A percentile compares a stretch with the other conserved stretches of the same genome.
These are phyloP conservation scores for Boletus rex-veris DNA, from an alignment of 768 basidiomycete genomes.

Conservation along the genomic window DNA sequence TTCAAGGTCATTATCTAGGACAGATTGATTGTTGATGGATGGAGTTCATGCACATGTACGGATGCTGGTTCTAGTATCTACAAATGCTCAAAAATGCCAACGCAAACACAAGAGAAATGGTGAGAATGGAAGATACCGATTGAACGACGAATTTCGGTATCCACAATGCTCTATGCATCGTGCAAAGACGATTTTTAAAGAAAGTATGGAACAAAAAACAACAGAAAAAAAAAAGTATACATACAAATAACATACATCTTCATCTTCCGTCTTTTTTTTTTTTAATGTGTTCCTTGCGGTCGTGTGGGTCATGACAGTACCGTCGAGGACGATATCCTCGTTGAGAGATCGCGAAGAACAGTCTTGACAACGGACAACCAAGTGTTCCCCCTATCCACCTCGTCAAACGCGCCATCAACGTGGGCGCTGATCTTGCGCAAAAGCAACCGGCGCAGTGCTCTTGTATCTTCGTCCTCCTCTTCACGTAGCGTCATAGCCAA, in stretches of 20 bases:
- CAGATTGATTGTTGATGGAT: background rate
- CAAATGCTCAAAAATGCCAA: slow-evolving; percentile 14
- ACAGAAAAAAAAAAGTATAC: slow-evolving; percentile 18
- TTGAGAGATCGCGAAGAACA: slow-evolving; percentile 53
- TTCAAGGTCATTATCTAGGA: slow-evolving; percentile 10
- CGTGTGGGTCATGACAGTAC: slow-evolving; percentile 10
- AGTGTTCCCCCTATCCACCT: slow-evolving; percentile 53
- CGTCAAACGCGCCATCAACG: slow-evolving; percentile 53
- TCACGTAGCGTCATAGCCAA: slow-evolving; percentile 48
- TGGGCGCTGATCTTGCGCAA: slow-evolving; percentile 62
- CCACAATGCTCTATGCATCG: slow-evolving; percentile 1
- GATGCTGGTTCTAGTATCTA: slow-evolving; percentile 15
- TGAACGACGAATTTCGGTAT: slow-evolving; percentile 8
- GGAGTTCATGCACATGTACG: slow-evolving; percentile 4
- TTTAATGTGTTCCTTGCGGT: background rate
- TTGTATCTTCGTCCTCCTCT: slow-evolving; percentile 61
- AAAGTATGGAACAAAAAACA: slow-evolving; percentile 9
- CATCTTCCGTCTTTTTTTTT: slow-evolving; percentile 1
- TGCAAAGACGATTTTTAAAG: background rate
- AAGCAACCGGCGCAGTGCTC: slow-evolving; percentile 58
- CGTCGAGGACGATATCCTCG: slow-evolving; percentile 5
- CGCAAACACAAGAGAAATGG: background rate
- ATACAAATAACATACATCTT: slow-evolving; percentile 34
- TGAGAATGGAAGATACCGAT: background rate
- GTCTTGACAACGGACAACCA: slow-evolving; percentile 69